A percentile compares a stretch with the other conserved stretches of the same genome.
phyloP scores from a whole-genome alignment of 2,329 filamentous ascomycete species.

The Cercospora sp. region DNA sequence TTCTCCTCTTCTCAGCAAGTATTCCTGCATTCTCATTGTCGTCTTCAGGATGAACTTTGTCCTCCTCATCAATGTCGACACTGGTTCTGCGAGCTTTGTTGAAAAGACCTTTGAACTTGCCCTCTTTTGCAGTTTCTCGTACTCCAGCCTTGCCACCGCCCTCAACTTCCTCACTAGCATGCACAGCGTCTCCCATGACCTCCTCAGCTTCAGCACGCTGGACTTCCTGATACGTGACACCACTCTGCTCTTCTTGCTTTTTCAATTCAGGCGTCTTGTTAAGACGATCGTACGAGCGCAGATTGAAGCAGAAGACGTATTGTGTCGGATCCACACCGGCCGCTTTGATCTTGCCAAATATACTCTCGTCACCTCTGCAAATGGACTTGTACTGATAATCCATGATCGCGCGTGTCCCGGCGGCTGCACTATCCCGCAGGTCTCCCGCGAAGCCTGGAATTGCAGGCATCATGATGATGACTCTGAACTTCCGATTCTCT shows the following conservation, averaged over 20 bases:
- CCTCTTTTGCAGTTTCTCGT: conserved; percentile 37
- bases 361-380: conserved; percentile 85
- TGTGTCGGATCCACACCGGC: conserved; percentile 75
- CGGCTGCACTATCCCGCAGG: conserved; percentile 76
- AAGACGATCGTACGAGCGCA: conserved; percentile 87
- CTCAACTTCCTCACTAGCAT: conserved; percentile 48
- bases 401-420: conserved; percentile 91
- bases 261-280: conserved; percentile 75
- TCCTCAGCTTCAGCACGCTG: conserved; percentile 87
- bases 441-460: conserved; percentile 95
- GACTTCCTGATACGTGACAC: conserved; percentile 80
- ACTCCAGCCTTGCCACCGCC: conserved; percentile 30
- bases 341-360: conserved; percentile 73
- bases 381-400: conserved; percentile 98
- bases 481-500: conserved; percentile 81
- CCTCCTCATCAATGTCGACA: conserved; percentile 23
- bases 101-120: conserved; percentile 27
- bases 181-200: conserved; percentile 74
- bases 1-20: conserved; percentile 26
- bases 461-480: conserved; percentile 87
- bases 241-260: conserved; percentile 75
- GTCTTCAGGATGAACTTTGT: conserved; percentile 26
- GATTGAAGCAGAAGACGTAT: conserved; percentile 90
- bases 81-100: conserved; percentile 40
- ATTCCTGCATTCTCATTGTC: conserved; percentile 19